These are phyloP conservation scores for Saccharomycopsis sp. DNA, from an alignment of 805 yeast species.

Conservation along the genomic window DNA sequence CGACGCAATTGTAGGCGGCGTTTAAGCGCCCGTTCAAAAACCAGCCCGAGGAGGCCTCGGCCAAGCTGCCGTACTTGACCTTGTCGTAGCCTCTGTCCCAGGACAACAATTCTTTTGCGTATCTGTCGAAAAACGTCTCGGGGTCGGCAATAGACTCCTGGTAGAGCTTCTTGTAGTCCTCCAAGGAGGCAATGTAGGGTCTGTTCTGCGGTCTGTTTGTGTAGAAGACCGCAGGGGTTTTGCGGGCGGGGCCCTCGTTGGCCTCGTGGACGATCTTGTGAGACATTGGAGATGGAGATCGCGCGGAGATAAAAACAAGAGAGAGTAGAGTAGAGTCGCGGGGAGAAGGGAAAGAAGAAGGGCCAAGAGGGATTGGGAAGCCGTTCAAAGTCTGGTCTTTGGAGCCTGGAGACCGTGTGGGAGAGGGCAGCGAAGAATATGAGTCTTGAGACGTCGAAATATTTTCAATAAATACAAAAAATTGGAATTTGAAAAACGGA, in stretches of 20 bases:
- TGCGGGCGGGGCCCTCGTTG: constrained; percentile 41
- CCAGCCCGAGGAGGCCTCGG: constrained; percentile 85
- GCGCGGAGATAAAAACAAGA: not conserved
- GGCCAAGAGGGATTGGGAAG: too few species aligned
- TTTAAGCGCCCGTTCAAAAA: constrained; percentile 88
- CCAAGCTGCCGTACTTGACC: constrained; percentile 50
- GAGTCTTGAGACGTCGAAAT: not conserved
- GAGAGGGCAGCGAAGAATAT: too few species aligned
- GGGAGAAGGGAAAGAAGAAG: too few species aligned
- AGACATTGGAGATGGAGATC: constrained; percentile 7
- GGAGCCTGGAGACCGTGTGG: too few species aligned
- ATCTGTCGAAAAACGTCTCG: constrained; percentile 67
- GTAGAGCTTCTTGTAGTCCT: constrained; percentile 65
- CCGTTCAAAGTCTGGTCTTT: too few species aligned
- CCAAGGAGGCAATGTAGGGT: constrained; percentile 55
- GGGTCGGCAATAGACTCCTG: constrained; percentile 74
- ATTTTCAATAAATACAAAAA: not conserved
- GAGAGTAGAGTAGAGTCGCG: not conserved
- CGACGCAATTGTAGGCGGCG: constrained; percentile 91
- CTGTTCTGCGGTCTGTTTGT: constrained; percentile 50
- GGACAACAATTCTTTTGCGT: constrained; percentile 62
- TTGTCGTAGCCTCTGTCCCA: constrained; percentile 74
- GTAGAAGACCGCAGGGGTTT: constrained; percentile 49
- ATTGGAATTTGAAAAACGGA: not conserved
- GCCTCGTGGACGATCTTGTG: constrained; percentile 53